These are phyloP conservation scores for Cystobasidium sp. DNA, from an alignment of 1,284 basidiomycete genomes.

Conservation along the genomic window DNA sequence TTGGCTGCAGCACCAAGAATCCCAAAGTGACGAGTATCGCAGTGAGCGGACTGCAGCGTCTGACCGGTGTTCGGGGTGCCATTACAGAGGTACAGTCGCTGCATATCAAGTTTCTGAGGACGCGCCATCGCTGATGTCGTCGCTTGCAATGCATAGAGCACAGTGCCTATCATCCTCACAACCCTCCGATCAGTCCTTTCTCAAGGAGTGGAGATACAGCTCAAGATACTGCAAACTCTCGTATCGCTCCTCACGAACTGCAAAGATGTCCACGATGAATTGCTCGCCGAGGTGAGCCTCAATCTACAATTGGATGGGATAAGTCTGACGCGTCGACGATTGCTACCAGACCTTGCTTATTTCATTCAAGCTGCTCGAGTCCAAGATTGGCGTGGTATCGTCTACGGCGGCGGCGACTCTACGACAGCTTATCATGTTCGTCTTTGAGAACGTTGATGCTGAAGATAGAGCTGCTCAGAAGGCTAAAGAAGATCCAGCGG, in stretches of 20 bases:
- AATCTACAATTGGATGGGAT: not conserved
- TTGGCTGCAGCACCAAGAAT: constrained; percentile 91
- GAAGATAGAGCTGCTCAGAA: constrained; percentile 63
- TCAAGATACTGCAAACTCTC: constrained; percentile 86
- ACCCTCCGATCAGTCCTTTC: constrained; percentile 84
- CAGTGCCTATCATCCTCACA: constrained; percentile 74
- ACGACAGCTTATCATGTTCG: constrained; percentile 94
- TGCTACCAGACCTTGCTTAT: constrained; percentile 30
- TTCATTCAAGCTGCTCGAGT: constrained; percentile 80
- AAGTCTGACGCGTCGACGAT: not conserved
- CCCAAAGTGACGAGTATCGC: constrained; percentile 92
- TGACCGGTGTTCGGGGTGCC: constrained; percentile 77
- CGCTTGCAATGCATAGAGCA: constrained; percentile 61
- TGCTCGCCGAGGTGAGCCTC: constrained; percentile 74
- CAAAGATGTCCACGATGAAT: constrained; percentile 70
- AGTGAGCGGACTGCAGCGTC: constrained; percentile 84
- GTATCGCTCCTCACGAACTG: constrained; percentile 87
- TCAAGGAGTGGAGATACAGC: constrained; percentile 91
- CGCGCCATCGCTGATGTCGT: not conserved
- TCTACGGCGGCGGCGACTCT: constrained; percentile 96
- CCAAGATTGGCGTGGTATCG: constrained; percentile 91
- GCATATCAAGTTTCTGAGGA: not conserved
- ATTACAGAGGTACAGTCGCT: constrained; percentile 64
- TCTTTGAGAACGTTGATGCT: constrained; percentile 89
- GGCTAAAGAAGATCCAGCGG: constrained; percentile 19